phyloP scores from a whole-genome alignment of 2,329 filamentous ascomycete genomes.

The Pestalotiopsis sp. region DNA sequence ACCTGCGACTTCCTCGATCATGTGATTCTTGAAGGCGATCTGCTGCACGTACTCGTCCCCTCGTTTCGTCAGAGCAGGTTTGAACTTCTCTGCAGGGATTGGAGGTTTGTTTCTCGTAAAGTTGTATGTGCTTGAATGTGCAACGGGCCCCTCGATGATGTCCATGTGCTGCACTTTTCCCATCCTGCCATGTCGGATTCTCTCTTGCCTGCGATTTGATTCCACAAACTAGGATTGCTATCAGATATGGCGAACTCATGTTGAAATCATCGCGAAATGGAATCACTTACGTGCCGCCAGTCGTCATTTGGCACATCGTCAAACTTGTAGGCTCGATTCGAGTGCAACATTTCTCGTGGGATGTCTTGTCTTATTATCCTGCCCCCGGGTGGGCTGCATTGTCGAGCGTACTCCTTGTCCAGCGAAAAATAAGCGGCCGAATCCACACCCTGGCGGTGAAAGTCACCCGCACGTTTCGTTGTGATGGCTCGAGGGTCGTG shows the following conservation, averaged over 20 bases:
- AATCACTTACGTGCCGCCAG: neutral
- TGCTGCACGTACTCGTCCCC: neutral
- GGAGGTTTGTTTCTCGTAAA: neutral
- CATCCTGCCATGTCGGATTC: neutral
- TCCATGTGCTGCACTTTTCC: neutral
- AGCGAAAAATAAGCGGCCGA: neutral
- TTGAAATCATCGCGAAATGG: no score
- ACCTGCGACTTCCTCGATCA: neutral
- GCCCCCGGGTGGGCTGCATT: neutral
- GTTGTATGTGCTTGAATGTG: neutral
- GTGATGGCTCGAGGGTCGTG: neutral
- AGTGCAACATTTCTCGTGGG: neutral
- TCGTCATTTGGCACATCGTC: neutral
- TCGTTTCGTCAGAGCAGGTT: neutral
- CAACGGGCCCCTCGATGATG: neutral
- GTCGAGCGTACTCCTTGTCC: neutral
- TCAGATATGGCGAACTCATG: no score
- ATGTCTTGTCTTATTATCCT: neutral
- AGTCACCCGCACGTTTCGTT: neutral
- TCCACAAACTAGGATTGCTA: neutral
- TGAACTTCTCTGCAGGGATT: neutral
- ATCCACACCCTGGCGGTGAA: neutral
- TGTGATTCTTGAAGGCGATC: neutral
- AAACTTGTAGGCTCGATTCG: neutral
- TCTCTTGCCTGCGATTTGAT: neutral